A percentile compares a stretch with the other conserved stretches of the same genome.
phyloP scores from a whole-genome alignment of 2,329 filamentous ascomycete species.

The Cadophora sp. region DNA sequence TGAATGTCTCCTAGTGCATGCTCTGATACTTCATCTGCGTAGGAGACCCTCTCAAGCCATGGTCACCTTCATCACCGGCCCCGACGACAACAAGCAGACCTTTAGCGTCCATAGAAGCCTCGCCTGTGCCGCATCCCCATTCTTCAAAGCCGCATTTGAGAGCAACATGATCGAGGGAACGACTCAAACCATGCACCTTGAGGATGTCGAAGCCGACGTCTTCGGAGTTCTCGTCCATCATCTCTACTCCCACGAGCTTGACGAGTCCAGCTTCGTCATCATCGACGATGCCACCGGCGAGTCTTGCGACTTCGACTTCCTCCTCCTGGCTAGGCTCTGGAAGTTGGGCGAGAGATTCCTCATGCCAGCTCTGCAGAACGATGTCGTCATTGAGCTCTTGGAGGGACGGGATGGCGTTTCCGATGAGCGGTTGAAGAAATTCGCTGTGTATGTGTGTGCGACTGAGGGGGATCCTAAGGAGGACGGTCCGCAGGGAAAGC shows the following conservation, averaged over 20 bases:
- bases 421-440: not conserved
- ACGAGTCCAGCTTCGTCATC: not conserved
- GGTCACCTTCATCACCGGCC: not conserved
- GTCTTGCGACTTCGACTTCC: not conserved
- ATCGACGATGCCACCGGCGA: not conserved
- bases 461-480: not conserved
- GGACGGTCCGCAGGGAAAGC: not conserved
- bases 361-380: not conserved
- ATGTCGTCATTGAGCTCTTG: not conserved
- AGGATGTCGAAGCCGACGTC: not conserved
- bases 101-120: not conserved
- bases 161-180: not conserved
- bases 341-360: not conserved
- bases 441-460: not conserved
- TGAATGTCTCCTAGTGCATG: too few species aligned
- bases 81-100: not conserved
- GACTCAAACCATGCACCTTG: not conserved
- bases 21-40: too few species aligned
- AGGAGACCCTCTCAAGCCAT: not conserved
- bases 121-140: not conserved
- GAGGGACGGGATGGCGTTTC: not conserved
- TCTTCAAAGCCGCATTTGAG: not conserved
- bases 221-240: not conserved
- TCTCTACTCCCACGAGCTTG: not conserved
- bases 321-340: not conserved